These are phyloP conservation scores for Psophocarpus tetragonolobus DNA, from an alignment of 306 rosid species.

Conservation along the genomic window DNA sequence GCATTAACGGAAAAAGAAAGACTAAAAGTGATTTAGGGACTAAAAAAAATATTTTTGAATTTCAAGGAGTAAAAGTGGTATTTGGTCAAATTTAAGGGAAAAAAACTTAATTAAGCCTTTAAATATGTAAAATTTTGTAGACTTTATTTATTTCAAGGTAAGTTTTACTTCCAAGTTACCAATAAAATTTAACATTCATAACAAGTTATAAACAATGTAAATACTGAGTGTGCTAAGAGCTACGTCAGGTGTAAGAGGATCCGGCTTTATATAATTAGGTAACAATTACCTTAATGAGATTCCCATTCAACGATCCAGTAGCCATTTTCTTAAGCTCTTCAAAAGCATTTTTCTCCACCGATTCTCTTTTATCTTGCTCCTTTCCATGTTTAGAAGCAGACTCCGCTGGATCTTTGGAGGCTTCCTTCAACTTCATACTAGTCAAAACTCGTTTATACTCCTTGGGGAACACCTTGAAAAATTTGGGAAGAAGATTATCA, in stretches of 20 bases:
- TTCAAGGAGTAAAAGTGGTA: too few relatives aligned
- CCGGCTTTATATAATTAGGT: too few relatives aligned
- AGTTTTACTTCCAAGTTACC: background rate
- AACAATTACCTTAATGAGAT: background rate
- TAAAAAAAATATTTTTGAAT: too few relatives aligned
- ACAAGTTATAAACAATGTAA: background rate
- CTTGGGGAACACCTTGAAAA: conserved; percentile 5
- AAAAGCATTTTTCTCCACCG: background rate
- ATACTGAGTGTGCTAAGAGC: too few relatives aligned
- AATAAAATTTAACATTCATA: background rate
- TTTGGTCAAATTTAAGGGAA: too few relatives aligned
- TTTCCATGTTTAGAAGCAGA: background rate
- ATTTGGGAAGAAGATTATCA: conserved; percentile 1
- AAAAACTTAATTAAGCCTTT: too few relatives aligned
- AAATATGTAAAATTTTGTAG: background rate
- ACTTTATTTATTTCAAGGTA: background rate
- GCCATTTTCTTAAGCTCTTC: background rate
- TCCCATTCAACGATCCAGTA: background rate
- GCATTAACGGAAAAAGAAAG: too few relatives aligned
- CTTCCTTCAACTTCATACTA: background rate
- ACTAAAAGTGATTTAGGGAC: too few relatives aligned
- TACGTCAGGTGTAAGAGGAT: background rate
- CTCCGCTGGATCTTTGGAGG: background rate
- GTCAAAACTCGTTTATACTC: conserved; percentile 14
- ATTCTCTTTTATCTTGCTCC: background rate